Conservation (phyloP, 2,329 filamentous ascomycete species). For the Polytolypa hystricis region DNA sequence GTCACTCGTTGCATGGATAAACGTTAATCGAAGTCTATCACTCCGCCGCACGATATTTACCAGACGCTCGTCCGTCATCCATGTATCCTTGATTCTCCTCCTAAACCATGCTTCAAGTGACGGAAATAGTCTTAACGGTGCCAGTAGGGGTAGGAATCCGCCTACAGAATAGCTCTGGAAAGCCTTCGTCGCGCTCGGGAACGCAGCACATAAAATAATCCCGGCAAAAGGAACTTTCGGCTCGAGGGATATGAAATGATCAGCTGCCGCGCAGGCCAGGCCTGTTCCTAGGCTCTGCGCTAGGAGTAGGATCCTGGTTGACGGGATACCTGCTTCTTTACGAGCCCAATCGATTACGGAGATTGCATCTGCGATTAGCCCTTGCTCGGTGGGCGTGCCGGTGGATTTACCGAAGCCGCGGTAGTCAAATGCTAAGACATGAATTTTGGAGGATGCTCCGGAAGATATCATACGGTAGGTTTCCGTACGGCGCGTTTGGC, state of each 20-base stretch:
- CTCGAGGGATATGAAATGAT: constrained; percentile 32
- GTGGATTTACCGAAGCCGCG: constrained; percentile 47
- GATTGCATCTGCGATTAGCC: constrained; percentile 44
- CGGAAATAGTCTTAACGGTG: constrained; percentile 41
- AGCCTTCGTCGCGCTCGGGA: constrained; percentile 43
- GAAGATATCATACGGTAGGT: constrained; percentile 48
- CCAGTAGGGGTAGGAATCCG: constrained; percentile 44
- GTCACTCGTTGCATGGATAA: constrained; percentile 28
- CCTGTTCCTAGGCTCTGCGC: constrained; percentile 50
- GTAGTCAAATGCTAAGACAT: constrained; percentile 51
- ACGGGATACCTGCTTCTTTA: constrained; percentile 40
- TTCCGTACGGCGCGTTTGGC: constrained; percentile 42
- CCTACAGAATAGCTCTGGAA: constrained; percentile 48
- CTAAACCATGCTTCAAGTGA: constrained; percentile 37
- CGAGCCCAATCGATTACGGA: constrained; percentile 45
- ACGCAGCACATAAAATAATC: constrained; percentile 46
- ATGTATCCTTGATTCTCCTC: constrained; percentile 39
- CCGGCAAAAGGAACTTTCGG: constrained; percentile 42
- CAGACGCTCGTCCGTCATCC: constrained; percentile 41
- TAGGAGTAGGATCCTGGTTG: constrained; percentile 47
- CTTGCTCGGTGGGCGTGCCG: constrained; percentile 44
- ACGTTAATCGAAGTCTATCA: constrained; percentile 20
- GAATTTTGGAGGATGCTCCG: constrained; percentile 40
- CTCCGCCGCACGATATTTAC: constrained; percentile 31
- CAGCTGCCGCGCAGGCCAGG: constrained; percentile 35